Evolutionary conservation across 768 basidiomycete genomes (phyloP), one percentile per base, ranked within the genome.

Genomic region (Xerocomus potaroensis): DNA sequence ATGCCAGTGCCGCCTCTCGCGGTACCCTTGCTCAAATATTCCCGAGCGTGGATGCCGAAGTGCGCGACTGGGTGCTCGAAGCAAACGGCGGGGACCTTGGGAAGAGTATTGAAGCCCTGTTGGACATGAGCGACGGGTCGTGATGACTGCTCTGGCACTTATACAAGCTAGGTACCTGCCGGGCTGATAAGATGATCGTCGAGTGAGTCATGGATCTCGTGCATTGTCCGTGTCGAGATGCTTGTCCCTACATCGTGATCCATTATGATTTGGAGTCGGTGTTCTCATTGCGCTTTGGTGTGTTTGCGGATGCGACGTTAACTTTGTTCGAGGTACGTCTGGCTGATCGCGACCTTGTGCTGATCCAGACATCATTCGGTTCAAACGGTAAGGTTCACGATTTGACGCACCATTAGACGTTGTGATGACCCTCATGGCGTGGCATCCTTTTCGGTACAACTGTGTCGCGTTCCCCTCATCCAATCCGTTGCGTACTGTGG

Each of bases 11-110:
- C 14, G 88, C 87, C 3, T 76, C 89, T 41, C 70, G 75, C 45
- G 82, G 83, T 55, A 95, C 92, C 24, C 68, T 97, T 51, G 67
- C 77, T 46, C 91, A 94, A 68, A 95, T 95, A 51, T 97, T 97
- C 76, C 93, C 93, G 2, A 65, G 64, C 9, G 72, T 87, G 53
- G 94, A 97, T 59, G 64, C 64, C 37, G 94, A 94, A 65, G 80
- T 96, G 26, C 77, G 91, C 33, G 88, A 92, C 49, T 85, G 80
- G 79, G 91, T 97, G 29, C 69, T 95, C 48, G 92, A 95, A 62
- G 91, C 89, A 36, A 91, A 91, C 57, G 80, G 79, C 8, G 88
- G 90, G 16, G 91, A 96, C 69, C 61, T 96, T 47, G 92, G 91
- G 33, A 80, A 79, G 75, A 93, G 90, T 61, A 93, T 95, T 56